These are phyloP conservation scores for Gleditsia sinensis DNA, from an alignment of 306 rosid genomes.

Conservation along the genomic window DNA sequence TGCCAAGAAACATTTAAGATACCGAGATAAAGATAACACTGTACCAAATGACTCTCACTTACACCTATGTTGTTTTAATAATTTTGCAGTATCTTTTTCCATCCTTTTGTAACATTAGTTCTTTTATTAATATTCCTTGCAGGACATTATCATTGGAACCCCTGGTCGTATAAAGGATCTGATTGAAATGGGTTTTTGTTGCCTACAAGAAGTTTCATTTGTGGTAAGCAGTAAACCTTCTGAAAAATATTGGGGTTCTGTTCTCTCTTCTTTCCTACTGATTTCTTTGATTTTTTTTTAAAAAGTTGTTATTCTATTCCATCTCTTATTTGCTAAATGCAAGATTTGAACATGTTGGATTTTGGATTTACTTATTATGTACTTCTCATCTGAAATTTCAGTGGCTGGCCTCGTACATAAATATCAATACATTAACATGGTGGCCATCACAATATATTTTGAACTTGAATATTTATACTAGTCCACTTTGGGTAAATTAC, in stretches of 20 bases:
- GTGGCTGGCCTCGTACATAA: background rate
- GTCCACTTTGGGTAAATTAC: background rate
- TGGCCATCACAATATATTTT: background rate
- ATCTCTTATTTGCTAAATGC: conserved; percentile 17
- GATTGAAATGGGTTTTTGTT: conserved; percentile 78
- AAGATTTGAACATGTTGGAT: conserved; percentile 8
- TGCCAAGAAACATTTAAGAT: background rate
- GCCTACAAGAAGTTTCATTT: conserved; percentile 79
- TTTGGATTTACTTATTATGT: conserved; percentile 10
- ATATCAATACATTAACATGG: background rate
- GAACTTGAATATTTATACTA: background rate
- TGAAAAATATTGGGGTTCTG: conserved; percentile 17
- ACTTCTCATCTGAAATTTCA: conserved; percentile 14
- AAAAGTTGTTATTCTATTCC: background rate
- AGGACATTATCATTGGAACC: conserved; percentile 96
- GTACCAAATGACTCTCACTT: background rate
- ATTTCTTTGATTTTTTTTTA: background rate
- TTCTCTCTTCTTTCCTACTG: background rate
- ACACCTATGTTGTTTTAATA: background rate
- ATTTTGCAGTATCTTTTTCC: background rate
- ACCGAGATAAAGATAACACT: background rate
- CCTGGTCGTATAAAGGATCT: conserved; percentile 97
- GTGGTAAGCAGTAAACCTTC: conserved; percentile 59
- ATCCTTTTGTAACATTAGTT: background rate
- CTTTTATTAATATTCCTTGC: background rate